Evolutionary conservation across 192 early-diverging fungal genomes (phyloP).

Genomic region (Dissophora globulifera): DNA sequence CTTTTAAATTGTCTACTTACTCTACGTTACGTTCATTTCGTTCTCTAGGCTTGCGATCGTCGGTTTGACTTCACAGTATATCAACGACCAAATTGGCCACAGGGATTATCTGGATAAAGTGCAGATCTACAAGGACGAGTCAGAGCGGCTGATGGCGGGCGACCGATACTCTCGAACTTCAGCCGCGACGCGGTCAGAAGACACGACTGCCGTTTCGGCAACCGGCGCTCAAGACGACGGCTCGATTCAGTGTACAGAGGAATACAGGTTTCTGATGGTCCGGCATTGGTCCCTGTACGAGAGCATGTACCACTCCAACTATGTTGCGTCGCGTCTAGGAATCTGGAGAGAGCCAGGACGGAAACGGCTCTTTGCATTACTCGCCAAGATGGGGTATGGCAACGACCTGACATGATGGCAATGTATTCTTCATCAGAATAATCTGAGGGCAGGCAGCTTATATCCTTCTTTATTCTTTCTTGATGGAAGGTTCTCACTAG

Average conservation of each 20-base stretch:
- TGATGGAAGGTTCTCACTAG: conserved; percentile 75
- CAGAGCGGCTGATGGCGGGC: conserved; percentile 62
- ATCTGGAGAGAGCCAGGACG: conserved; percentile 90
- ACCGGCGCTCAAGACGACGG: conserved; percentile 59
- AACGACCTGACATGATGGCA: too few relatives aligned
- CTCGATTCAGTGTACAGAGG: conserved; percentile 71
- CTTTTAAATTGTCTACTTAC: too few relatives aligned
- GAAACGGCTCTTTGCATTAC: conserved; percentile 78
- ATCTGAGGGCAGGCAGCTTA: too few relatives aligned
- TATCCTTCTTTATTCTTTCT: too few relatives aligned
- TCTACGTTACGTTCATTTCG: not conserved
- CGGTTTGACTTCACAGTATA: conserved; percentile 82
- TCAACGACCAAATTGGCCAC: conserved; percentile 77
- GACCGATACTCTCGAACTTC: not conserved
- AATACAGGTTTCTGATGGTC: conserved; percentile 87
- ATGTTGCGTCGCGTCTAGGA: conserved; percentile 86
- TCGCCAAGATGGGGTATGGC: conserved; percentile 91
- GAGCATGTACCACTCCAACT: conserved; percentile 87
- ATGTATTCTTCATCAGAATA: too few relatives aligned
- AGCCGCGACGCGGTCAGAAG: not conserved
- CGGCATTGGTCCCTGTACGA: conserved; percentile 94
- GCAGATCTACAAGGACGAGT: conserved; percentile 74
- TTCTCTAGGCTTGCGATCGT: conserved; percentile 79
- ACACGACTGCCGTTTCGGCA: not conserved
- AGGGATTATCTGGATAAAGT: conserved; percentile 73